phyloP scores from a whole-genome alignment of 2,329 filamentous ascomycete species.

The Sarocladiaceae sp. region DNA sequence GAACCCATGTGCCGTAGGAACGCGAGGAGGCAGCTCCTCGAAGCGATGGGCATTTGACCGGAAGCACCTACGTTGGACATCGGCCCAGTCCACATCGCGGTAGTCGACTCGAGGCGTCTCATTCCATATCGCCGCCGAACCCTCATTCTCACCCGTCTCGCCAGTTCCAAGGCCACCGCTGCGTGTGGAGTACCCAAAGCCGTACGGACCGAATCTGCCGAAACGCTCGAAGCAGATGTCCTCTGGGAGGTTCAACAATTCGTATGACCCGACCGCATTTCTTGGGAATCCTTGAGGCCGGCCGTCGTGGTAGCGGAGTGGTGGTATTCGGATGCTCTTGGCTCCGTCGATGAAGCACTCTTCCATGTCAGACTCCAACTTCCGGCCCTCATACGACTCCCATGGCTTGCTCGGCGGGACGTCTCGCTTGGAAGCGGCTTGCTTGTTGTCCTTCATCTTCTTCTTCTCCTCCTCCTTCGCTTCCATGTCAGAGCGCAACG shows the following conservation, averaged over 20 bases:
- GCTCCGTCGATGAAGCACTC: conserved; percentile 74
- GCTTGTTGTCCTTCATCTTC: conserved; percentile 5
- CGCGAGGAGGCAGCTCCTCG: conserved; percentile 35
- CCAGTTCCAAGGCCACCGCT: conserved; percentile 80
- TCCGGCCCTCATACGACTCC: conserved; percentile 21
- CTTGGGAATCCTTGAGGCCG: conserved; percentile 80
- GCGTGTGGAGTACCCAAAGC: conserved; percentile 74
- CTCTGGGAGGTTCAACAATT: conserved; percentile 68
- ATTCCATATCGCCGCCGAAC: conserved; percentile 73
- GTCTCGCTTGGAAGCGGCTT: conserved; percentile 15
- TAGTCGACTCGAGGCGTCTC: conserved; percentile 69
- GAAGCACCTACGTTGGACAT: conserved; percentile 68
- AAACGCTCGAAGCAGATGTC: conserved; percentile 92
- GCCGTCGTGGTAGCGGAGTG: conserved; percentile 67
- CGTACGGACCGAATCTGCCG: conserved; percentile 82
- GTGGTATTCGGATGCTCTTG: conserved; percentile 59
- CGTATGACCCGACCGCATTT: conserved; percentile 79
- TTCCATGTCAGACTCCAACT: conserved; percentile 42
- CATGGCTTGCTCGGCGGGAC: conserved; percentile 18
- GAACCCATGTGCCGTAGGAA: conserved; percentile 41
- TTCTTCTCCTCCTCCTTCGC: conserved; percentile 6
- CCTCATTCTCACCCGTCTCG: conserved; percentile 75
- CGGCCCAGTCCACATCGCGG: conserved; percentile 69
- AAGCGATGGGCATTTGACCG: conserved; percentile 66
- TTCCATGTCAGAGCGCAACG: conserved; percentile 26